phyloP scores from a whole-genome alignment of 306 rosid genomes.

The Trichosanthes truncata region DNA sequence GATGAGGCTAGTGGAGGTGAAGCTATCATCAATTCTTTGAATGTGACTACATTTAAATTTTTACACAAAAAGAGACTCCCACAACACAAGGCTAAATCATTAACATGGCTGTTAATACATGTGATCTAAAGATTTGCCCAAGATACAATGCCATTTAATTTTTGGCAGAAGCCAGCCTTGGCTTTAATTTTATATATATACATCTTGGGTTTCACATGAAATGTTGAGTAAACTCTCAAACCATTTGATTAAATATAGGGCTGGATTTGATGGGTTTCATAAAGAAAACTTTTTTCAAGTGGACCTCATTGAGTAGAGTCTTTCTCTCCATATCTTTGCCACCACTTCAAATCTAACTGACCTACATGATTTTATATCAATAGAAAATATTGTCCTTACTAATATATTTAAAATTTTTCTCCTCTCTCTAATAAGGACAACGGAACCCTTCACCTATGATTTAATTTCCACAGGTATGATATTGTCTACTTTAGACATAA shows the following conservation, averaged over 20 bases:
- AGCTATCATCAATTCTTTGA: slow-evolving; percentile 11
- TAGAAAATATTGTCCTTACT: not conserved
- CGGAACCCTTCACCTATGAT: too few species aligned
- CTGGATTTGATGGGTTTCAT: not conserved
- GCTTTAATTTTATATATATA: not conserved
- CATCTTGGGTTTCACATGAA: not conserved
- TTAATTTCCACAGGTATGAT: too few species aligned
- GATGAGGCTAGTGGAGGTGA: slow-evolving; percentile 8
- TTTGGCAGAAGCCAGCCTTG: not conserved
- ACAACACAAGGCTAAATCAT: slow-evolving; percentile 5
- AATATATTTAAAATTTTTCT: too few species aligned
- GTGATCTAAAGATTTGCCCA: not conserved
- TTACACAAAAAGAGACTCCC: not conserved
- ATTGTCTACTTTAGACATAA: too few species aligned
- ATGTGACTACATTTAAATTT: not conserved
- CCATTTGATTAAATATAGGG: not conserved
- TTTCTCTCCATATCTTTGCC: not conserved
- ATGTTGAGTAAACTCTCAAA: not conserved
- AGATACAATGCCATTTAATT: not conserved
- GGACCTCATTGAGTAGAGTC: not conserved
- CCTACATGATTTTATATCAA: not conserved
- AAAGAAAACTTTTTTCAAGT: not conserved
- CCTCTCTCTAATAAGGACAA: too few species aligned
- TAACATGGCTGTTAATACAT: not conserved
- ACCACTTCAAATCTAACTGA: not conserved